Percentiles rank a stretch among this genome's conserved stretches.
phyloP scores from a whole-genome alignment of 768 basidiomycete genomes.

The Naganishia onofrii region DNA sequence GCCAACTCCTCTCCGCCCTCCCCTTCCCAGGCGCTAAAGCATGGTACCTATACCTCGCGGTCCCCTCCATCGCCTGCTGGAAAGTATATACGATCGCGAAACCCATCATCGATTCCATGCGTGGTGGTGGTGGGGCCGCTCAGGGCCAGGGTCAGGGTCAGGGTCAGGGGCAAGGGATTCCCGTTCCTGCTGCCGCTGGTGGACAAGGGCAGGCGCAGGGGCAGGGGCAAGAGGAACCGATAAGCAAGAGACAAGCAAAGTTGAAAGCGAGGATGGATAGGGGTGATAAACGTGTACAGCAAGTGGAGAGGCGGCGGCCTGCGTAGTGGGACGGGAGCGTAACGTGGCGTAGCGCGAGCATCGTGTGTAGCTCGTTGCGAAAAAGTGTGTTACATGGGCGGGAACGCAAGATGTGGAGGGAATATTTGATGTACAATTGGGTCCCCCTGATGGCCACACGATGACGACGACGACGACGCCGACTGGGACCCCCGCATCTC shows the following conservation, averaged over 20 bases:
- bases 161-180: constrained; percentile 16
- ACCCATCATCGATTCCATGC: constrained; percentile 42
- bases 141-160: no score
- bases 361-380: no score
- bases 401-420: no score
- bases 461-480: no score
- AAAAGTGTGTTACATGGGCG: no score
- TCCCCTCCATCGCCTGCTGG: constrained; percentile 47
- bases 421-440: no score
- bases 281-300: constrained; percentile 51
- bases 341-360: no score
- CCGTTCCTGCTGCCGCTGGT: constrained; percentile 13
- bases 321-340: background rate
- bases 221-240: constrained; percentile 28
- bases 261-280: constrained; percentile 47
- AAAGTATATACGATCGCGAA: constrained; percentile 43
- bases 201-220: constrained; percentile 8
- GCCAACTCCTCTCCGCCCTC: constrained; percentile 39
- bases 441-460: no score
- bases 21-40: constrained; percentile 46
- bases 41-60: constrained; percentile 48
- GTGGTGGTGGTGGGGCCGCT: background rate
- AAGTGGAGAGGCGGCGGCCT: constrained; percentile 34
- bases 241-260: constrained; percentile 46
- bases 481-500: no score